Percentiles rank a stretch among this genome's conserved stretches.
Conservation (phyloP, 2,329 filamentous ascomycete genomes). For the Phaeoacremonium minimum region DNA sequence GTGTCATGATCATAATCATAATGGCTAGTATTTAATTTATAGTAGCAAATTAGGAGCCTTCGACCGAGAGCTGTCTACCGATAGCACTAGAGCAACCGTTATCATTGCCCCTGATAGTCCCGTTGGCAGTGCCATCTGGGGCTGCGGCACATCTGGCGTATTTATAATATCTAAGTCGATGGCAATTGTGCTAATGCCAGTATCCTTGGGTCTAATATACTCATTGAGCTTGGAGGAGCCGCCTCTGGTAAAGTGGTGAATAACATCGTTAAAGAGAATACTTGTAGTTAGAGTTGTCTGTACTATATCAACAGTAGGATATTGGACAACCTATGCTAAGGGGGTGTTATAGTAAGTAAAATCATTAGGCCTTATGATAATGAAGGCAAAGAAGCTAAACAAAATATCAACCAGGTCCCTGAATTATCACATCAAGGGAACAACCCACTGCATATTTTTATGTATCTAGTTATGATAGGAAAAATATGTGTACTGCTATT, state of each 20-base stretch:
- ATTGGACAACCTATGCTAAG: constrained; percentile 13
- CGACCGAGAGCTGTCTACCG: constrained; percentile 17
- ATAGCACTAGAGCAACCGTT: constrained; percentile 14
- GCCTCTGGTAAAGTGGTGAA: constrained; percentile 14
- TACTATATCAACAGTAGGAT: constrained; percentile 17
- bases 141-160: constrained; percentile 12
- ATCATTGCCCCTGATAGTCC: constrained; percentile 14
- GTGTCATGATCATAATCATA: constrained; percentile 11
- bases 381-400: constrained; percentile 12
- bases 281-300: constrained; percentile 19
- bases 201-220: constrained; percentile 14
- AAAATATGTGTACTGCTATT: no score
- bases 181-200: constrained; percentile 16
- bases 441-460: no score
- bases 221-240: constrained; percentile 18
- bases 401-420: constrained; percentile 14
- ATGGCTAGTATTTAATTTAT: constrained; percentile 12
- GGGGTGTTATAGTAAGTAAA: constrained; percentile 15
- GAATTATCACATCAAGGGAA: no score
- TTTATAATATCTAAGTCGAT: constrained; percentile 18
- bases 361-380: constrained; percentile 18
- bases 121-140: constrained; percentile 13
- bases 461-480: no score
- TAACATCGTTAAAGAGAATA: constrained; percentile 13
- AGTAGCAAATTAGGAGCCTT: constrained; percentile 17